A percentile compares a stretch with the other conserved stretches of the same genome.
phyloP scores from a whole-genome alignment of 179 eudicot species.

The Heliamphora pulchella region DNA sequence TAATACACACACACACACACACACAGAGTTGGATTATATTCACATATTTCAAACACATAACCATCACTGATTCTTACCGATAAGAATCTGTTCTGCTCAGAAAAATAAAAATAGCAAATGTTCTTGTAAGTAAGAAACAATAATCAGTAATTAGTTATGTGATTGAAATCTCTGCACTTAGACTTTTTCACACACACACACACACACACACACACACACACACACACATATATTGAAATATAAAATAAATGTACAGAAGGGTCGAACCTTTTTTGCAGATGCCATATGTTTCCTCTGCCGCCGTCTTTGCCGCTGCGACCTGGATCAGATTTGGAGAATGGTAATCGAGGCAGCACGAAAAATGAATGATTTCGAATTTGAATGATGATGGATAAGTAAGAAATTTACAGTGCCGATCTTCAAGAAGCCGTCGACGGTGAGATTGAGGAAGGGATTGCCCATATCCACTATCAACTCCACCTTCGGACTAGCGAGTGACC shows the following conservation, averaged over 20 bases:
- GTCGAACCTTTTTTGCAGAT: constrained; percentile 41
- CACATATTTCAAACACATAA: no score
- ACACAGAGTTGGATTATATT: no score
- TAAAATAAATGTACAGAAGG: not conserved
- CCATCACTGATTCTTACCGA: no score
- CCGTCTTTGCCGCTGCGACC: constrained; percentile 67
- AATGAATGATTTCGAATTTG: not conserved
- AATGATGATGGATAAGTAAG: not conserved
- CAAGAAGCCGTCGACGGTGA: constrained; percentile 67
- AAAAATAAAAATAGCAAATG: no score
- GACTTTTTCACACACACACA: no score
- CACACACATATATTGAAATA: not conserved
- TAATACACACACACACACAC: no score
- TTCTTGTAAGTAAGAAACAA: no score
- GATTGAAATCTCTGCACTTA: no score
- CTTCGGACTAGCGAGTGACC: constrained; percentile 34
- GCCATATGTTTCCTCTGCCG: constrained; percentile 60
- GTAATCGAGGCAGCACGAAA: not conserved
- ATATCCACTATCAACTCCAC: constrained; percentile 49
- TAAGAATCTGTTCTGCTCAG: no score
- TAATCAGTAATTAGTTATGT: no score
- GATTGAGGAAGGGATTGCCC: constrained; percentile 66
- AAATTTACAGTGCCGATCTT: constrained; percentile 64
- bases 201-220: no score
- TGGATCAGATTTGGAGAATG: constrained; percentile 23